Conservation (phyloP, 106 monocot genomes). For the Amphibolis antarctica region DNA sequence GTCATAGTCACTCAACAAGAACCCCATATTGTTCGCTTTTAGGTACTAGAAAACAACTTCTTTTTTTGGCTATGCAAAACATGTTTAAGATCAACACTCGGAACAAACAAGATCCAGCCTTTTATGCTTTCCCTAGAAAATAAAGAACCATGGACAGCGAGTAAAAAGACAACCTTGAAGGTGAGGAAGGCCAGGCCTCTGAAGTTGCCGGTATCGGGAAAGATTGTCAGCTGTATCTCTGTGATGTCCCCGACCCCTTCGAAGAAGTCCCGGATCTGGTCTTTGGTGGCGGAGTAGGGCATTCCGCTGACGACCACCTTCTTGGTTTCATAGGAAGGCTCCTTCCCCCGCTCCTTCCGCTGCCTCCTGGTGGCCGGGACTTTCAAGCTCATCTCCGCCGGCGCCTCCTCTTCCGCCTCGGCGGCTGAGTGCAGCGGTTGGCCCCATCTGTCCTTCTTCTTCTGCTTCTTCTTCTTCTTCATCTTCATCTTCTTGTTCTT, state of each 20-base stretch:
- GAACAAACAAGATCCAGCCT: too few species aligned
- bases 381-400: conserved; percentile 5
- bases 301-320: conserved; percentile 67
- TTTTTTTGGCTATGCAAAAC: too few species aligned
- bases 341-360: conserved; percentile 1
- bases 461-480: conserved; percentile 22
- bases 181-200: conserved; percentile 55
- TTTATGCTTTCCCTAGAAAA: too few species aligned
- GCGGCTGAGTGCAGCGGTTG: conserved; percentile 18
- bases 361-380: not conserved
- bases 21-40: too few species aligned
- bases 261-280: conserved; percentile 39
- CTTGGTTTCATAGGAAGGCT: conserved; percentile 19
- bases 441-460: conserved; percentile 43
- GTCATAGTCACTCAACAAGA: too few species aligned
- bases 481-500: not conserved
- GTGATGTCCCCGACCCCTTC: conserved; percentile 24
- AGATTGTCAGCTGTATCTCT: conserved; percentile 46
- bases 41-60: too few species aligned
- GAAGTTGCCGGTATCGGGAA: conserved; percentile 58
- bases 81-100: too few species aligned
- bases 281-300: conserved; percentile 50
- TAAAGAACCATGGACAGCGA: too few species aligned
- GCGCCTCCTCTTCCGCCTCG: conserved; percentile 1
- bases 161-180: conserved; percentile 28